These are phyloP conservation scores for Kwoniella sp. DNA, from an alignment of 768 basidiomycete species.

Conservation along the genomic window DNA sequence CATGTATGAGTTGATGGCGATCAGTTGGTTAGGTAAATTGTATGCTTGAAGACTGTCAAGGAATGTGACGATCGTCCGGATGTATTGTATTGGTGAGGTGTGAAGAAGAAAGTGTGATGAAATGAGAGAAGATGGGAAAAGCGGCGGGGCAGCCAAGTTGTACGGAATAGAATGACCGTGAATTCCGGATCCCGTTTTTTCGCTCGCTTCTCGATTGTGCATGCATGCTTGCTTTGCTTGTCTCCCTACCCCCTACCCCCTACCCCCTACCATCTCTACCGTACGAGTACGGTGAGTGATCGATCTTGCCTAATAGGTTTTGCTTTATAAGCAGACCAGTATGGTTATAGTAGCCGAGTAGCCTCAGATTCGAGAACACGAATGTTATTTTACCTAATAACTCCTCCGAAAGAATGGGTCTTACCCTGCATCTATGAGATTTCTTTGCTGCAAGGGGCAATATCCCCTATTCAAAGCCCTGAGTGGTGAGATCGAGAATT, in stretches of 20 bases:
- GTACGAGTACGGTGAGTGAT: too few relatives aligned
- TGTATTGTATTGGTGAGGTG: neutral
- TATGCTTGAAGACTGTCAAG: too few relatives aligned
- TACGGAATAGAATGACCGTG: slow-evolving; percentile 3
- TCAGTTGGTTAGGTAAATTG: too few relatives aligned
- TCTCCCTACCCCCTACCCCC: too few relatives aligned
- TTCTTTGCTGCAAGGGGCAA: neutral
- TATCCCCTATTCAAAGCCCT: neutral
- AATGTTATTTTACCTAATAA: neutral
- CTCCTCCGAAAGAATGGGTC: neutral
- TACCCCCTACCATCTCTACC: too few relatives aligned
- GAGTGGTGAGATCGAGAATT: neutral
- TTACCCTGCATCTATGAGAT: neutral
- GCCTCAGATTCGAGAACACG: neutral
- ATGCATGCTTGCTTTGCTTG: neutral
- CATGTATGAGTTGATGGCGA: too few relatives aligned
- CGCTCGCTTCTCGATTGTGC: neutral
- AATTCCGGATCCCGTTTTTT: slow-evolving; percentile 2
- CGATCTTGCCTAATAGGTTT: neutral
- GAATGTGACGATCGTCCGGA: neutral
- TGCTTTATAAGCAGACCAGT: neutral
- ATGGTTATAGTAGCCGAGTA: neutral
- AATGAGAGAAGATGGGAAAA: neutral
- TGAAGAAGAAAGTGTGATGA: neutral
- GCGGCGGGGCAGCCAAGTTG: too few relatives aligned